phyloP scores from a whole-genome alignment of 805 yeast species.

The Helenozyma baotianmanensis region DNA sequence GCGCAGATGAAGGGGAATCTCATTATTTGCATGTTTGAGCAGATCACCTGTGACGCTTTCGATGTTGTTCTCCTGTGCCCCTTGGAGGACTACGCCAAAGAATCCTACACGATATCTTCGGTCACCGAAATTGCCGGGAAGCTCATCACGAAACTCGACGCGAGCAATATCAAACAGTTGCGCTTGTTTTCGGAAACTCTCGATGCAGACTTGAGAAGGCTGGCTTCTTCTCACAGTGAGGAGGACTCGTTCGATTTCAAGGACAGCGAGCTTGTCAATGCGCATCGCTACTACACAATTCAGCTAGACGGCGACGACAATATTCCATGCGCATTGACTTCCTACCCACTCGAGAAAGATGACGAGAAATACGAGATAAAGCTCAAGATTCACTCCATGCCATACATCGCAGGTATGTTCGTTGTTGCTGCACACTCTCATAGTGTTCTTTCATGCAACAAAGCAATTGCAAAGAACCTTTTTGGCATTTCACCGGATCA shows the following conservation, averaged over 20 bases:
- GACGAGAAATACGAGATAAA: slow-evolving; percentile 42
- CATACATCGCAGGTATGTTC: slow-evolving; percentile 84
- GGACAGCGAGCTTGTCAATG: slow-evolving; percentile 41
- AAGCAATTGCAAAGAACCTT: slow-evolving; percentile 70
- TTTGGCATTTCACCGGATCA: slow-evolving; percentile 63
- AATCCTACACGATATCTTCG: slow-evolving; percentile 19
- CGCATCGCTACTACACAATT: slow-evolving; percentile 58
- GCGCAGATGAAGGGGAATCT: slow-evolving; percentile 70
- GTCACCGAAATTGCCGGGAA: slow-evolving; percentile 34
- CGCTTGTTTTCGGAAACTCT: slow-evolving; percentile 25
- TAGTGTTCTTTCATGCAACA: slow-evolving; percentile 66
- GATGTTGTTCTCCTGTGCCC: slow-evolving; percentile 17
- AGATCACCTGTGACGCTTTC: slow-evolving; percentile 52
- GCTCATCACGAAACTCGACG: slow-evolving; percentile 19
- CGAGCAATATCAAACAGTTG: slow-evolving; percentile 13
- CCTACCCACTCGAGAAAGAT: slow-evolving; percentile 50
- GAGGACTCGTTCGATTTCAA: slow-evolving; percentile 18
- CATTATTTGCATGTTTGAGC: slow-evolving; percentile 82
- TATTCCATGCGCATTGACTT: slow-evolving; percentile 72
- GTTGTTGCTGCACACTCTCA: slow-evolving; percentile 52
- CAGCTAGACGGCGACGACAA: slow-evolving; percentile 42
- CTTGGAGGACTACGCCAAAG: slow-evolving; percentile 2
- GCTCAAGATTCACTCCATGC: slow-evolving; percentile 69
- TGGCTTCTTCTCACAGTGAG: slow-evolving; percentile 1
- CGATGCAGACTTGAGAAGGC: slow-evolving; percentile 16